Conservation (phyloP, 148 eudicot species). For the Nepenthes mirabilis region DNA sequence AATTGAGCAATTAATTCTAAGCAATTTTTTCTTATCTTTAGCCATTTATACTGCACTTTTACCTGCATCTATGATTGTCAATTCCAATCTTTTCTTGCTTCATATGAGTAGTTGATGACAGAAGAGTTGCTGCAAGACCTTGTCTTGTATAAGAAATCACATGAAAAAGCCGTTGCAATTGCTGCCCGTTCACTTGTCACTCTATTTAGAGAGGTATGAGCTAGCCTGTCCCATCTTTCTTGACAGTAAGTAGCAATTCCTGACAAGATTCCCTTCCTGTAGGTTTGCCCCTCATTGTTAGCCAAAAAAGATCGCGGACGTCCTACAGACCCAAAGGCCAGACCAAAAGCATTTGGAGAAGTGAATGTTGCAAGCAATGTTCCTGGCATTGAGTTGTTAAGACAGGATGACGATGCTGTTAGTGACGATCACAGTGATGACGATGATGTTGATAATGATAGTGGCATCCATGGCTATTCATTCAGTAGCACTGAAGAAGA, state of each 20-base stretch:
- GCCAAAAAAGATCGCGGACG: constrained; percentile 92
- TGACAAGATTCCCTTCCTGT: constrained; percentile 10
- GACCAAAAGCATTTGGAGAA: constrained; percentile 89
- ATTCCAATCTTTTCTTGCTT: constrained; percentile 1
- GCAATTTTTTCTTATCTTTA: background rate
- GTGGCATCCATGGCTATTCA: background rate
- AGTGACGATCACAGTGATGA: constrained; percentile 13
- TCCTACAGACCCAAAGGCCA: constrained; percentile 61
- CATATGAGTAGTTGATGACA: constrained; percentile 66
- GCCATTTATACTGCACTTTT: background rate
- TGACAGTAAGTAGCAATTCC: background rate
- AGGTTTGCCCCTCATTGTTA: constrained; percentile 92
- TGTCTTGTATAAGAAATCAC: constrained; percentile 69
- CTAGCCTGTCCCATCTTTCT: constrained; percentile 4
- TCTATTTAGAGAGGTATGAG: constrained; percentile 83
- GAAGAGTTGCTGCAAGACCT: constrained; percentile 99
- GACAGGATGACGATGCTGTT: constrained; percentile 15
- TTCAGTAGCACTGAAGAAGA: constrained; percentile 10
- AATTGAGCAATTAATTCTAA: too few relatives aligned
- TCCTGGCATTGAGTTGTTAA: constrained; percentile 65
- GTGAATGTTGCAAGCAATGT: constrained; percentile 56
- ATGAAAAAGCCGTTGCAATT: constrained; percentile 85
- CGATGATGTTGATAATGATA: constrained; percentile 15
- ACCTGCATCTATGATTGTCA: background rate
- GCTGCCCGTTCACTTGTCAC: constrained; percentile 86